phyloP scores from a whole-genome alignment of 495 filamentous ascomycete genomes.

The Schizothecium vesticola region DNA sequence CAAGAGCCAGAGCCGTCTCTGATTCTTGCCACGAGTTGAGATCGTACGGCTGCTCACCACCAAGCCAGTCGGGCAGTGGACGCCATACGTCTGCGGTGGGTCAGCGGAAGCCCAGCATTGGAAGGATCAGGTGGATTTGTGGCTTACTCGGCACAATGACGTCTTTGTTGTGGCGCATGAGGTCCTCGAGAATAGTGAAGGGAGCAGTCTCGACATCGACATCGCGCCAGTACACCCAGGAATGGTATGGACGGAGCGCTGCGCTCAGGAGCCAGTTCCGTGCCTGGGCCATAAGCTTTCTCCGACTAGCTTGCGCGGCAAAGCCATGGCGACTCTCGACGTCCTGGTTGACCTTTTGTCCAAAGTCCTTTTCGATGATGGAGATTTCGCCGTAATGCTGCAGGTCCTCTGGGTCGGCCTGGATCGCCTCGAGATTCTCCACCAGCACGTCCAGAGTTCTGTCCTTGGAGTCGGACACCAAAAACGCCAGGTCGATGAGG shows the following conservation, averaged over 20 bases:
- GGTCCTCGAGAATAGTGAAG: conserved; percentile 90
- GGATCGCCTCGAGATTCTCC: conserved; percentile 70
- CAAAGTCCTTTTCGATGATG: conserved; percentile 98
- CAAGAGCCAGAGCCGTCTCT: conserved; percentile 88
- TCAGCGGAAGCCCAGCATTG: conserved; percentile 4
- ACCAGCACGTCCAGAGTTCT: conserved; percentile 72
- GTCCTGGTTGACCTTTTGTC: conserved; percentile 95
- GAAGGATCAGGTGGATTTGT: background rate
- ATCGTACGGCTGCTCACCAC: conserved; percentile 98
- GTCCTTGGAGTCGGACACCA: conserved; percentile 97
- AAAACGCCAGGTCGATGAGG: conserved; percentile 90
- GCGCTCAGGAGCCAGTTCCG: conserved; percentile 96
- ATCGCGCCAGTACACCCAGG: conserved; percentile 99
- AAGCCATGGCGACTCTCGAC: conserved; percentile 98
- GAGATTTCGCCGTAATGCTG: conserved; percentile 94
- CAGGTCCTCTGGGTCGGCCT: conserved; percentile 67
- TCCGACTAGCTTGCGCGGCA: conserved; percentile 85
- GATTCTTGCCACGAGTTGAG: conserved; percentile 99
- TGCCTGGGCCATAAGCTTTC: conserved; percentile 97
- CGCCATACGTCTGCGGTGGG: conserved; percentile 82
- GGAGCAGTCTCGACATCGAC: conserved; percentile 97
- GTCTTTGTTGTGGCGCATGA: conserved; percentile 99
- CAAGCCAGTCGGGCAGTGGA: conserved; percentile 96
- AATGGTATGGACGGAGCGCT: conserved; percentile 88
- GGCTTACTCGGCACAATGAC: conserved; percentile 97